Conservation (phyloP, 2,329 filamentous ascomycete genomes). For the Venturia aucupariae region DNA sequence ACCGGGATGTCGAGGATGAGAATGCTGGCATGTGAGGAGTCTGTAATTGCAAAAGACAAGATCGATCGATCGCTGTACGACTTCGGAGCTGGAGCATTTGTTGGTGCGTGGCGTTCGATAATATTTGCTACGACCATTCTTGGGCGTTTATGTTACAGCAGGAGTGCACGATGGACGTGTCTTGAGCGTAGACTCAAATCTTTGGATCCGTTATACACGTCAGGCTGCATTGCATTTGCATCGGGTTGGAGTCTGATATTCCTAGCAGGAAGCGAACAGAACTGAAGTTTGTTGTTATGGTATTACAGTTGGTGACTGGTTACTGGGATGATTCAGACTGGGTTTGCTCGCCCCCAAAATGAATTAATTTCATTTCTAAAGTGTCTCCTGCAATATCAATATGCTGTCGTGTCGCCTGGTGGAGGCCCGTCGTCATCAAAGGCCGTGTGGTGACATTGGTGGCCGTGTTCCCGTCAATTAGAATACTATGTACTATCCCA, state of each 20-base stretch:
- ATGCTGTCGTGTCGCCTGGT: too few species aligned
- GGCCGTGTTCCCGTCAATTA: too few species aligned
- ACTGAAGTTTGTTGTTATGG: not conserved
- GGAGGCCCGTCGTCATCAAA: too few species aligned
- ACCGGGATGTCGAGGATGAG: constrained; percentile 47
- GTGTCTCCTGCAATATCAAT: too few species aligned
- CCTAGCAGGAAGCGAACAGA: not conserved
- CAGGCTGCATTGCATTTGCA: not conserved
- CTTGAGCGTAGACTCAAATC: not conserved
- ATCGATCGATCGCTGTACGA: not conserved
- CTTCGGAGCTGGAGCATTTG: not conserved
- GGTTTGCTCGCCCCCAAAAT: not conserved
- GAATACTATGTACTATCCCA: too few species aligned
- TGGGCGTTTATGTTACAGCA: not conserved
- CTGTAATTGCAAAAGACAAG: not conserved
- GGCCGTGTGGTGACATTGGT: too few species aligned
- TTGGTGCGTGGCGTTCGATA: not conserved
- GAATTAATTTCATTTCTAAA: too few species aligned
- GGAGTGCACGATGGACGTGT: not conserved
- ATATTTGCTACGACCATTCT: not conserved
- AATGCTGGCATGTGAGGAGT: constrained; percentile 5
- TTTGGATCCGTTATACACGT: not conserved
- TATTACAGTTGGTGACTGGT: too few species aligned
- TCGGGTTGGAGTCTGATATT: not conserved
- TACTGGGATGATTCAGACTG: not conserved